Conservation (phyloP, 1,139 yeast species). For the Debaryomyces sp. region DNA sequence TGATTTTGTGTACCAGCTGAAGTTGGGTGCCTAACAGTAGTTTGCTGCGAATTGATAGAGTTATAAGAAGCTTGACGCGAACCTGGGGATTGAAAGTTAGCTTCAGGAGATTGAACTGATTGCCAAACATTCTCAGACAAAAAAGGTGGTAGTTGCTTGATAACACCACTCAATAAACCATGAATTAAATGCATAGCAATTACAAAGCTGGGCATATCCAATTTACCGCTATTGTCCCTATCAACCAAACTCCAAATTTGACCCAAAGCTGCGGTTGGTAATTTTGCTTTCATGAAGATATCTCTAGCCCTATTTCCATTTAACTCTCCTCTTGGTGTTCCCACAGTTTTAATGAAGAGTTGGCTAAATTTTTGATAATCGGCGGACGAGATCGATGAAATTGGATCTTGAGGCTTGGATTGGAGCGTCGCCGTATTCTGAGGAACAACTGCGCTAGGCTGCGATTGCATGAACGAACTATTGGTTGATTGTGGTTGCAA, state of each 20-base stretch:
- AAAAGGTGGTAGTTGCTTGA: conserved; percentile 67
- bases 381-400: conserved; percentile 64
- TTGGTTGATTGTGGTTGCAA: conserved; percentile 42
- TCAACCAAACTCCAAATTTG: conserved; percentile 91
- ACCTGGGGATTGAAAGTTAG: conserved; percentile 14
- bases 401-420: conserved; percentile 37
- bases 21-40: conserved; percentile 39
- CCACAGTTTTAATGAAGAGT: conserved; percentile 76
- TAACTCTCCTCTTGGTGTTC: conserved; percentile 48
- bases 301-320: conserved; percentile 79
- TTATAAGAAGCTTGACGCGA: conserved; percentile 45
- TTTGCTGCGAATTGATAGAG: conserved; percentile 55
- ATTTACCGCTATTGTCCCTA: conserved; percentile 68
- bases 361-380: conserved; percentile 75
- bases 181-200: conserved; percentile 97
- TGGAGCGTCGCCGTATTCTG: conserved; percentile 33
- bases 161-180: conserved; percentile 67
- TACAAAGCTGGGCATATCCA: conserved; percentile 74
- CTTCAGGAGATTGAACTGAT: conserved; percentile 35
- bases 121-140: conserved; percentile 74
- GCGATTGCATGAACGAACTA: conserved; percentile 50
- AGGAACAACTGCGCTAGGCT: conserved; percentile 44
- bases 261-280: conserved; percentile 75
- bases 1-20: conserved; percentile 12
- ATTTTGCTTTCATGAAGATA: conserved; percentile 84